These are phyloP conservation scores for Apiospora rasikravindrae DNA, from an alignment of 2,329 filamentous ascomycete species.

Conservation along the genomic window DNA sequence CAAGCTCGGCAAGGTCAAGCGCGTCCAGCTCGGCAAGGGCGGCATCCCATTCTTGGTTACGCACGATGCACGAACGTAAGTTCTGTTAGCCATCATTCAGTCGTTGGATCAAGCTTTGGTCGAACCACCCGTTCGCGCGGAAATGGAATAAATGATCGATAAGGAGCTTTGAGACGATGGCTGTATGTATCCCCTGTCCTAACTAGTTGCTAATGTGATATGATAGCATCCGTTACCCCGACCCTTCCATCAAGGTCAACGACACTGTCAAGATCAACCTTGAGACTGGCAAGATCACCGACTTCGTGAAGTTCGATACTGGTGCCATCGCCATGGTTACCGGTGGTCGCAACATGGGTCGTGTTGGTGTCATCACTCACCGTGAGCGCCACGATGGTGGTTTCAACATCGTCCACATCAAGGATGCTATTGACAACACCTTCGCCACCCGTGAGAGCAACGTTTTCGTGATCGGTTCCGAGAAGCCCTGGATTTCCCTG, in stretches of 20 bases:
- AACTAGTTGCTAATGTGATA: constrained; percentile 45
- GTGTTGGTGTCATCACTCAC: constrained; percentile 99
- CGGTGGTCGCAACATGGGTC: constrained; percentile 99
- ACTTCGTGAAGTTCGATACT: constrained; percentile 99
- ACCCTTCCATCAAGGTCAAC: constrained; percentile 99
- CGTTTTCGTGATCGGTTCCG: constrained; percentile 98
- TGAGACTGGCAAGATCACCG: constrained; percentile 93
- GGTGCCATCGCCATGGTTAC: constrained; percentile 98
- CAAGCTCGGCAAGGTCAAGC: constrained; percentile 99
- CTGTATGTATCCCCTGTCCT: constrained; percentile 53
- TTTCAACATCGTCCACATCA: constrained; percentile 99
- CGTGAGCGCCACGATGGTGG: constrained; percentile 99
- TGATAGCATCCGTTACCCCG: constrained; percentile 95
- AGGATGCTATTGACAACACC: constrained; percentile 99
- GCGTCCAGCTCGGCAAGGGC: constrained; percentile 98
- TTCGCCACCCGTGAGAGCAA: constrained; percentile 99
- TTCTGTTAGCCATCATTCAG: constrained; percentile 98
- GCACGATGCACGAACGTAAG: constrained; percentile 99
- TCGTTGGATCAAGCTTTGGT: constrained; percentile 99
- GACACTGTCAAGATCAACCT: constrained; percentile 99
- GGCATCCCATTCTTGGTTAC: constrained; percentile 99
- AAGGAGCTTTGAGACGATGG: constrained; percentile 52
- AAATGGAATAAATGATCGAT: constrained; percentile 32
- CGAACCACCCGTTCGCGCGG: constrained; percentile 49
- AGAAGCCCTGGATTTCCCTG: constrained; percentile 99